These are phyloP conservation scores for Septoria petroselini DNA, from an alignment of 2,329 filamentous ascomycete genomes.

Conservation along the genomic window DNA sequence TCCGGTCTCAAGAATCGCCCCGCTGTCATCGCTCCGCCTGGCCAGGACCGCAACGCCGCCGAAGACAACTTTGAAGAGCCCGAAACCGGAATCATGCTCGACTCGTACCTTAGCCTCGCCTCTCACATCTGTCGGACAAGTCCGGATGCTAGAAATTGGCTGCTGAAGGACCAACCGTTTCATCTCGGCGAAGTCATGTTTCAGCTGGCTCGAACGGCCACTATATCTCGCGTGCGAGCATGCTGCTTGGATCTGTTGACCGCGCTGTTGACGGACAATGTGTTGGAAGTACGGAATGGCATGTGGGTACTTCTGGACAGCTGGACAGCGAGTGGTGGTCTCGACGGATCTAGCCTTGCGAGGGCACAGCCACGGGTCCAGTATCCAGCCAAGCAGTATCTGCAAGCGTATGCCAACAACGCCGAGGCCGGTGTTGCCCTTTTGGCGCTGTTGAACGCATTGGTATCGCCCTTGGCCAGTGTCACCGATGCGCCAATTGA, in stretches of 20 bases:
- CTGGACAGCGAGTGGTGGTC: conserved; percentile 63
- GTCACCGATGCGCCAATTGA: conserved; percentile 63
- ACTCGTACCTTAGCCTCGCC: conserved; percentile 86
- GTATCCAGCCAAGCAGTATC: conserved; percentile 33
- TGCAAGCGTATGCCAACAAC: conserved; percentile 32
- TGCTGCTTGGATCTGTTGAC: conserved; percentile 77
- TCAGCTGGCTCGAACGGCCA: conserved; percentile 71
- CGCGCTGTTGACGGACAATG: conserved; percentile 73
- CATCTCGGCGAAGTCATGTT: conserved; percentile 72
- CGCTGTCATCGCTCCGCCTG: conserved; percentile 55
- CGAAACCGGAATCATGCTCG: conserved; percentile 93
- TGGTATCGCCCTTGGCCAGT: conserved; percentile 65
- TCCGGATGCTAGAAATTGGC: conserved; percentile 65
- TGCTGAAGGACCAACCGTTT: conserved; percentile 64
- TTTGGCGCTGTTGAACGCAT: conserved; percentile 68
- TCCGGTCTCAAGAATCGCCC: conserved; percentile 73
- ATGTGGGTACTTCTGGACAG: conserved; percentile 80
- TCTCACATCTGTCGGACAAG: conserved; percentile 77
- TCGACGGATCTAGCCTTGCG: conserved; percentile 21
- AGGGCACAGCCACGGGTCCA: conserved; percentile 19
- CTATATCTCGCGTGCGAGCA: conserved; percentile 74
- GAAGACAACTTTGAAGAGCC: conserved; percentile 65
- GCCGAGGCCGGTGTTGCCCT: conserved; percentile 64
- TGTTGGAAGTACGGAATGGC: conserved; percentile 60
- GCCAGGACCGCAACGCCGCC: conserved; percentile 32